Evolutionary conservation across 257 asterid species (phyloP), one percentile per base, ranked within the genome.

Genomic region (Salvia hispanica): DNA sequence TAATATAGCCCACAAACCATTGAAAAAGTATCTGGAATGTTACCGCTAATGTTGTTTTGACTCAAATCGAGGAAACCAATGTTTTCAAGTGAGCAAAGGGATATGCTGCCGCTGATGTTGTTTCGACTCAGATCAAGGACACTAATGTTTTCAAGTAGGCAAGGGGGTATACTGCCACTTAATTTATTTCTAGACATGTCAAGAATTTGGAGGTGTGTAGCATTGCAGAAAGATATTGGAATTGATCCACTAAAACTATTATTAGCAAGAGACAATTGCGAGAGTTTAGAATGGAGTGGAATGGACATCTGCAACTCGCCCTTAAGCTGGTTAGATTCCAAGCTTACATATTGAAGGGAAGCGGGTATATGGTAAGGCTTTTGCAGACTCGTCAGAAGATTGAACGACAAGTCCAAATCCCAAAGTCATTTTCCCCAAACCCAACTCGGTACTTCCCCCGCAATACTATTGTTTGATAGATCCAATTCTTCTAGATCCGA

Each of bases 181-280:
- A 18, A 18, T 18, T 0, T 18, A 18, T 18, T 18, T 18, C 21
- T 1, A 18, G 21, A 18, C 21, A 18, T 0, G 21, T 18, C 21
- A 18, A 18, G 21, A 18, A 1, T 0, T 0, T 1, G 21, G 21
- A 18, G 21, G 21, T 18, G 21, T 18, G 5, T 7, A 3, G 64
- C 58, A 28, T 50, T 39, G 69, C 80, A 71, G 37, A 78, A 12
- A 33, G 77, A 78, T 10, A 11, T 13, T 2, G 80, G 80, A 46
- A 78, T 71, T 18, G 21, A 7, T 18, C 77, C 83, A 6, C 25
- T 48, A 3, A 74, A 21, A 6, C 37, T 44, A 33, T 78, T 78
- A 9, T 58, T 66, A 51, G 83, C 69, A 54, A 71, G 40, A 31
- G 77, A 70, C 0, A 78, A 62, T 36, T 18, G 1, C 21, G 13